Evolutionary conservation across 495 filamentous ascomycete genomes (phyloP).

Genomic region (Parathielavia appendiculata): DNA sequence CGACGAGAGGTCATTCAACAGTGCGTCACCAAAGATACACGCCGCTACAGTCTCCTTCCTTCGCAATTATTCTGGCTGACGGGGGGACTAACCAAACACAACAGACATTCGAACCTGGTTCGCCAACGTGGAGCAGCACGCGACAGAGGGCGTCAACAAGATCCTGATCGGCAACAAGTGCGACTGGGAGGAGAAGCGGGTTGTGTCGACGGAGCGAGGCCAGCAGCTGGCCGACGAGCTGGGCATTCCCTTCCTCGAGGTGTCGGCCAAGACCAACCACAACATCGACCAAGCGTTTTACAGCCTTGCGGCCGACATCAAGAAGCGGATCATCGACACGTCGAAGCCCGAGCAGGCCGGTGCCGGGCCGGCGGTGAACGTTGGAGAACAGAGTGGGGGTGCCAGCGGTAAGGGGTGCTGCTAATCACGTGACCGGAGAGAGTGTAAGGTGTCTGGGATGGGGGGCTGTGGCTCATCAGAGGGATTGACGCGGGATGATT

Average conservation of each 20-base stretch:
- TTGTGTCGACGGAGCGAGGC: conserved; percentile 85
- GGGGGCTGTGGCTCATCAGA: not conserved
- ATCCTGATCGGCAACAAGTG: conserved; percentile 99
- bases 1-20: conserved; percentile 94
- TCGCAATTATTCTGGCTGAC: not conserved
- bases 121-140: conserved; percentile 97
- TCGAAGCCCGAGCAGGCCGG: conserved; percentile 69
- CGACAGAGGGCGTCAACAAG: conserved; percentile 98
- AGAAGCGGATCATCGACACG: conserved; percentile 88
- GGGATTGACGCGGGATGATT: not conserved
- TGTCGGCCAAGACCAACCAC: conserved; percentile 97
- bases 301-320: conserved; percentile 91
- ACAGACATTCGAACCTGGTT: conserved; percentile 99
- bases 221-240: conserved; percentile 93
- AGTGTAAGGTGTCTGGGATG: not conserved
- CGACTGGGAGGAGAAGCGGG: conserved; percentile 99
- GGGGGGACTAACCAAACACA: not conserved
- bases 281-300: conserved; percentile 99
- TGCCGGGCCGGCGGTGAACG: conserved; percentile 58
- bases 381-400: conserved; percentile 57
- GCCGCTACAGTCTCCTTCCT: not conserved
- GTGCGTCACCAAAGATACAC: conserved; percentile 64
- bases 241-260: conserved; percentile 96
- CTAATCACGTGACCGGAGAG: conserved; percentile 39
- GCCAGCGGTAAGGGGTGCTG: conserved; percentile 81